Base-by-base conservation (phyloP, 2,329 filamentous ascomycete genomes). In the Blastomyces emzantsi region DNA sequence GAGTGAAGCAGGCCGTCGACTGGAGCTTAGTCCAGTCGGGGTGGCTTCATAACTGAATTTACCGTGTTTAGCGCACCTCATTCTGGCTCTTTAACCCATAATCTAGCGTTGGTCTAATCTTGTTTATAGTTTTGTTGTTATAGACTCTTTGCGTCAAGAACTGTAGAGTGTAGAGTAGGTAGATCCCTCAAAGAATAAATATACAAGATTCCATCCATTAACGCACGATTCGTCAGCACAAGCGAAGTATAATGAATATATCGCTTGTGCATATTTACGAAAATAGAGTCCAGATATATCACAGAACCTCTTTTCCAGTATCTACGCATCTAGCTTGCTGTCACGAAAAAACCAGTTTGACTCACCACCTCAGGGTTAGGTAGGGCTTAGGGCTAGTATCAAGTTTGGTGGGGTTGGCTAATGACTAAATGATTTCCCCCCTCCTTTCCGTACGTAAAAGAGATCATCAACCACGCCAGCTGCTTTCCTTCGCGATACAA, bases 1-100 rank as follows among this genome's bases (percentile, higher is more conserved):
- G 93, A 76, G 92, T 96, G 3, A 82, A 84, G 69, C 85, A 86
- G 67, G 92, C 89, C 13, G 89, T 96, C 4, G 79, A 85, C 65
- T 95, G 88, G 88, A 90, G 87, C 4, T 75, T 94, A 71, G 79
- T 84, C 74, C 79, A 79, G 68, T 77, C 82, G 62, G 74, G 75
- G 65, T 79, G 78, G 75, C 47, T 49, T 8, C 55, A n/a, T 57
- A 59, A 39, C 56, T 60, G 30, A 47, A 7, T 11, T 11, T 36
- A 19, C 5, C n/a, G 17, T 43, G 33, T 28, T 43, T 15, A 25
- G 22, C n/a, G 36, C 55, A 9, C 25, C 19, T 59, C 5, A 43
- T 43, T 2, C 39, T 33, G 6, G 9, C 7, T 60, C 15, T 25
- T n/a, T 11, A 3, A 15, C 15, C 43, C 33, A 11, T 19, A 28